These are phyloP conservation scores for Coniella lustricola DNA, from an alignment of 2,329 filamentous ascomycete genomes.

Conservation along the genomic window DNA sequence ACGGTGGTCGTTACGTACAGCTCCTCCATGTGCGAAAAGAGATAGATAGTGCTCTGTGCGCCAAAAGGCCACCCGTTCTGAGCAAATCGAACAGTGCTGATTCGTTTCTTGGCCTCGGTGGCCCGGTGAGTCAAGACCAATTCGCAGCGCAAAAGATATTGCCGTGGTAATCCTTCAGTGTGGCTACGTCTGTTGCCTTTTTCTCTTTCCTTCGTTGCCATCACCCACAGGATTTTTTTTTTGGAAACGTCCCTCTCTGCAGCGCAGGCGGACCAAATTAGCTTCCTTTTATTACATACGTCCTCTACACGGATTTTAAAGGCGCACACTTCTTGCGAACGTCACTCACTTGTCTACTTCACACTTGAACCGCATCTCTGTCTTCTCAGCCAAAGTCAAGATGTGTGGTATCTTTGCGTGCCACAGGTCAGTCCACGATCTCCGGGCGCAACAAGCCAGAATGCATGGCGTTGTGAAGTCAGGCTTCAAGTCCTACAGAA, in stretches of 20 bases:
- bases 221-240: neutral
- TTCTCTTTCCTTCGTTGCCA: conserved; percentile 2
- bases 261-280: neutral
- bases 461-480: too few relatives aligned
- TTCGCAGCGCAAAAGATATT: neutral
- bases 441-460: conserved; percentile 2
- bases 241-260: neutral
- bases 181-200: neutral
- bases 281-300: too few relatives aligned
- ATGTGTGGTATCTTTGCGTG: conserved; percentile 99
- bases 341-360: neutral
- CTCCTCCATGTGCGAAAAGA: neutral
- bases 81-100: conserved; percentile 14
- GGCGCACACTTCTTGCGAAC: neutral
- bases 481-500: too few relatives aligned
- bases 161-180: neutral
- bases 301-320: neutral
- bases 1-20: conserved; percentile 13
- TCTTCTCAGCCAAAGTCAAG: conserved; percentile 20
- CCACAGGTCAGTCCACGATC: conserved; percentile 61
- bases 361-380: neutral
- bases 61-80: too few relatives aligned
- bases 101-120: neutral
- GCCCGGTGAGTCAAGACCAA: neutral
- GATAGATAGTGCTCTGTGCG: neutral